Conservation (phyloP, 306 rosid species). For the Carpinus fangiana region DNA sequence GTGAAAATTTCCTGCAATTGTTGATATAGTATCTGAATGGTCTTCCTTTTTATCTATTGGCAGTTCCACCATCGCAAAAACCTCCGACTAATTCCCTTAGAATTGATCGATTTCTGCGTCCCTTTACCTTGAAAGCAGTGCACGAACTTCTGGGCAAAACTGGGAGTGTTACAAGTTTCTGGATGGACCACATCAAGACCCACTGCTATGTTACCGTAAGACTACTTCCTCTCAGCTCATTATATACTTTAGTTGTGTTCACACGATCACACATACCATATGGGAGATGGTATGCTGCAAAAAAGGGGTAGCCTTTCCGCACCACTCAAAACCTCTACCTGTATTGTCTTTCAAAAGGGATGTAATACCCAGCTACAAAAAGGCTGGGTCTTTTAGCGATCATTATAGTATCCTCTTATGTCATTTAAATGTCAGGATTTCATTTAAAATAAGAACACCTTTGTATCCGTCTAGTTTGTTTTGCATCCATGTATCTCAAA, state of each 20-base stretch:
- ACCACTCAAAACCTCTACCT: background rate
- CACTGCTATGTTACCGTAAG: slow-evolving; percentile 98
- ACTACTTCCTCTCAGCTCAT: slow-evolving; percentile 6
- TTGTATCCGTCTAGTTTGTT: background rate
- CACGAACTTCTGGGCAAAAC: slow-evolving; percentile 93
- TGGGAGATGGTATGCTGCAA: background rate
- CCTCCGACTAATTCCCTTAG: slow-evolving; percentile 82
- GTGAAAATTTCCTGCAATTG: background rate
- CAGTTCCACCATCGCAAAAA: slow-evolving; percentile 84
- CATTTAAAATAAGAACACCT: background rate
- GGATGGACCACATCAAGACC: slow-evolving; percentile 99
- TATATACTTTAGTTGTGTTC: background rate
- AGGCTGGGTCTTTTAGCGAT: background rate
- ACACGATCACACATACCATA: background rate
- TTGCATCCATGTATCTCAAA: background rate
- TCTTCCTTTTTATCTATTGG: slow-evolving; percentile 28
- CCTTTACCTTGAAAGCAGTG: slow-evolving; percentile 93
- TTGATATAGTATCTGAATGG: slow-evolving; percentile 6
- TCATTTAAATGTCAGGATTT: background rate
- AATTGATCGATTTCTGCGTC: slow-evolving; percentile 88
- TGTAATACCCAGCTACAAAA: background rate
- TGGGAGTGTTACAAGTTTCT: slow-evolving; percentile 71
- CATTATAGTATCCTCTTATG: background rate
- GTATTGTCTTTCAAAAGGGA: background rate
- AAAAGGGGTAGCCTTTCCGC: background rate